These are phyloP conservation scores for Saccharomycopsis hybrid DNA, from an alignment of 1,139 yeast species.

Conservation along the genomic window DNA sequence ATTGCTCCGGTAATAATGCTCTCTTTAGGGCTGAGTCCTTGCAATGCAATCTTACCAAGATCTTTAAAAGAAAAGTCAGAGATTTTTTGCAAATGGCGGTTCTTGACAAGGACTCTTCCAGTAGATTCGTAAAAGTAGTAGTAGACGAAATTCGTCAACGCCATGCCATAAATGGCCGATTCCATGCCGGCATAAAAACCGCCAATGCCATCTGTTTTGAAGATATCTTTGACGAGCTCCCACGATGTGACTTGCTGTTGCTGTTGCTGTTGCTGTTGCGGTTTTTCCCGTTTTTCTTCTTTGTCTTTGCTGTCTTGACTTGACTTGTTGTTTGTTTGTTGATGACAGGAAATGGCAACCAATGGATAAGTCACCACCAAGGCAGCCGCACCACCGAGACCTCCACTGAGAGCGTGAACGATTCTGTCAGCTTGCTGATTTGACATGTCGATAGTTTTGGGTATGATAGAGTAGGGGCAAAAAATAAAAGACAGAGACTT, in stretches of 20 bases:
- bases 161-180: slow-evolving; percentile 80
- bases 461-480: too few species aligned
- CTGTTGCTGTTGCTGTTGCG: slow-evolving; percentile 20
- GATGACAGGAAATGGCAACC: slow-evolving; percentile 75
- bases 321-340: slow-evolving; percentile 54
- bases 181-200: slow-evolving; percentile 84
- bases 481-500: too few species aligned
- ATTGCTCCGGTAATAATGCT: slow-evolving; percentile 75
- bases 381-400: slow-evolving; percentile 86
- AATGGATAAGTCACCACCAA: slow-evolving; percentile 83
- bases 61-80: slow-evolving; percentile 25
- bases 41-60: slow-evolving; percentile 19
- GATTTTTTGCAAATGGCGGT: slow-evolving; percentile 29
- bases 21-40: slow-evolving; percentile 58
- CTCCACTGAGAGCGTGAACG: slow-evolving; percentile 89
- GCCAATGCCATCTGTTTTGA: slow-evolving; percentile 55
- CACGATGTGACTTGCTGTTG: background rate
- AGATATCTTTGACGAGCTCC: slow-evolving; percentile 40
- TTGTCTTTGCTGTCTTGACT: background rate
- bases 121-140: slow-evolving; percentile 84
- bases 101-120: slow-evolving; percentile 45
- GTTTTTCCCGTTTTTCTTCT: slow-evolving; percentile 18
- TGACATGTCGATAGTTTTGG: background rate
- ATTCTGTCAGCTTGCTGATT: slow-evolving; percentile 36
- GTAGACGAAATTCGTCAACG: slow-evolving; percentile 80